Base-by-base conservation (phyloP, 78 protist genomes). In the Bigelowiella natans region DNA sequence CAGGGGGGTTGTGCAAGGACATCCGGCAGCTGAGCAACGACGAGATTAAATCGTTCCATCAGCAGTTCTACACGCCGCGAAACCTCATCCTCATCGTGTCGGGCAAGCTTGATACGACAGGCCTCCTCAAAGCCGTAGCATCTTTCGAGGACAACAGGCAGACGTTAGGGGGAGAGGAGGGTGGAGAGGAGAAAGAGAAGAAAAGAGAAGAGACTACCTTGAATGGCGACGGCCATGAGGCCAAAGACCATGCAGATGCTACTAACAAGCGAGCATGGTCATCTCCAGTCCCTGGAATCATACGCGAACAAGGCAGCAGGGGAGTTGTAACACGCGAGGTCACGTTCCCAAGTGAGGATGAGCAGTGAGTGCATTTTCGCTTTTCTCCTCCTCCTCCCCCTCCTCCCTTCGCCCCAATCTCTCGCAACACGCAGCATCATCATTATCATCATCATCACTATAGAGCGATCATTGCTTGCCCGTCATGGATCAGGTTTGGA, bases 1-100 rank as follows among this genome's bases (percentile, higher is more conserved):
- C 96, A 0, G 96, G 96, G 18, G 96, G 96, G 37, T 1, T 31
- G 29, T 0, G 89, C 88, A 63, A 2, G 28, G 31, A 90, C 18
- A 84, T 95, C 37, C 93, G 95, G 40, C 0, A 0, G 85, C 40
- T 92, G 11, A 39, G 86, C 39, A 31, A 26, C 73, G 63, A 39
- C 34, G 73, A 91, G 88, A 91, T 93, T 31, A 1, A 88, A 1
- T 38, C 83, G 38, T 94, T 92, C 94, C 96, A 94, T 85, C 1
- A 34, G 31, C 36, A 82, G 18, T 86, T 83, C 88, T 94, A 94
- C 89, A 88, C 91, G 11, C 92, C 96, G 1, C 93, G 91, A 84
- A 94, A 94, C 90, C 87, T 93, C 40, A 0, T n/a, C 39, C 0
- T 93, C 37, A 31, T 94, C 85, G 36, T 94, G 30, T 31, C 90